Conservation (phyloP, 306 rosid species). For the Quercus variabilis region DNA sequence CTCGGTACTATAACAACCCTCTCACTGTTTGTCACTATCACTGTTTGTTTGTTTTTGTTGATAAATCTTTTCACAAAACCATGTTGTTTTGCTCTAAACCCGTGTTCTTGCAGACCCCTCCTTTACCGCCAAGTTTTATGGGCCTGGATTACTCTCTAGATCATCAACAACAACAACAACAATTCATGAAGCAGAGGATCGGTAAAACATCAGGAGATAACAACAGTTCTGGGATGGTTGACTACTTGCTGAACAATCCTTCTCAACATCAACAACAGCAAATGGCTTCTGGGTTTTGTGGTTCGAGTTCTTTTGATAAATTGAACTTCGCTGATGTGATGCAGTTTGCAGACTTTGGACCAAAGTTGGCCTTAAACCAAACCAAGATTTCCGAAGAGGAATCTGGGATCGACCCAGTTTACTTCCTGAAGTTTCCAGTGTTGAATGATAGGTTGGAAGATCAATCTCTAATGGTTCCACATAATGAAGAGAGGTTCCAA, state of each 20-base stretch:
- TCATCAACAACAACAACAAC: slow-evolving; percentile 27
- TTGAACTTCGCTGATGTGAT: slow-evolving; percentile 82
- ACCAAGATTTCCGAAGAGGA: slow-evolving; percentile 39
- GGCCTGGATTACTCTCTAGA: slow-evolving; percentile 44
- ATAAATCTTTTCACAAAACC: slow-evolving; percentile 29
- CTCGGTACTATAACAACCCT: slow-evolving; percentile 46
- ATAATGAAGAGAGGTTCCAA: slow-evolving; percentile 35
- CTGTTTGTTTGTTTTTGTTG: slow-evolving; percentile 13
- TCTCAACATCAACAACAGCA: slow-evolving; percentile 28
- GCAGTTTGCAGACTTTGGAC: slow-evolving; percentile 96
- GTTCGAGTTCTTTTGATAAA: slow-evolving; percentile 49
- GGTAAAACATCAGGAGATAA: slow-evolving; percentile 36
- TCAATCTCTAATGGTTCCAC: slow-evolving; percentile 32
- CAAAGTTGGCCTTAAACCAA: slow-evolving; percentile 70
- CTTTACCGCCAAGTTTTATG: slow-evolving; percentile 48
- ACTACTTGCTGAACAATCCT: slow-evolving; percentile 43
- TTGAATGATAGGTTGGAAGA: slow-evolving; percentile 55
- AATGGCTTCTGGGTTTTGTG: slow-evolving; percentile 32
- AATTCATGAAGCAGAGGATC: slow-evolving; percentile 44
- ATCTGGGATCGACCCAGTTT: slow-evolving; percentile 68
- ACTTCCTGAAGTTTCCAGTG: slow-evolving; percentile 85
- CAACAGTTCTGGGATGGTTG: slow-evolving; percentile 27
- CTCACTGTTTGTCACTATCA: not conserved
- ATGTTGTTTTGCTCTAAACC: slow-evolving; percentile 42
- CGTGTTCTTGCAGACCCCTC: slow-evolving; percentile 44